These are phyloP conservation scores for Penicillium mononematosum DNA, from an alignment of 495 filamentous ascomycete genomes.

Conservation along the genomic window DNA sequence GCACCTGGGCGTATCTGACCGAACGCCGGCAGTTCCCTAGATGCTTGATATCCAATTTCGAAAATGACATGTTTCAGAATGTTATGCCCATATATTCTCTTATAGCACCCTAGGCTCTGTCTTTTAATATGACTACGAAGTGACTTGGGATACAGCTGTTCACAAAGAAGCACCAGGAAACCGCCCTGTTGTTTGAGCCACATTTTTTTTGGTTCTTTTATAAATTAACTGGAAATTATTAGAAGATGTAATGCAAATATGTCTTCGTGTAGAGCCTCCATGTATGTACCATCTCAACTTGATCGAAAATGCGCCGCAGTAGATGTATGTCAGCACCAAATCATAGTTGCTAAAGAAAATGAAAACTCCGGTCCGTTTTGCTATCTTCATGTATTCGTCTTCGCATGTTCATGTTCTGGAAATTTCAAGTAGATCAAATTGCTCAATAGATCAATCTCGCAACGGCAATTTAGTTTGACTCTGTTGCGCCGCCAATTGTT, in stretches of 20 bases:
- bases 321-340: slow-evolving; percentile 9
- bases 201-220: neutral
- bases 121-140: neutral
- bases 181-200: neutral
- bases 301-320: neutral
- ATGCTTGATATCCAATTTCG: neutral
- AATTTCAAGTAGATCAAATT: neutral
- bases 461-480: slow-evolving; percentile 5
- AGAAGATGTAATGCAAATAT: neutral
- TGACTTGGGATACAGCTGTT: neutral
- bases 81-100: neutral
- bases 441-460: slow-evolving; percentile 3
- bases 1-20: too few relatives aligned
- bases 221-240: neutral
- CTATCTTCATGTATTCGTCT: slow-evolving; percentile 19
- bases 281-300: slow-evolving; percentile 1
- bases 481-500: slow-evolving; percentile 23
- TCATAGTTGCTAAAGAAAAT: slow-evolving; percentile 7
- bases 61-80: too few relatives aligned
- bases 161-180: neutral
- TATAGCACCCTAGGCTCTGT: neutral
- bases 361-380: slow-evolving; percentile 18
- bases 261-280: slow-evolving; percentile 1
- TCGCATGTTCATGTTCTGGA: slow-evolving; percentile 6
- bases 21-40: too few relatives aligned